Evolutionary conservation across 371 early-diverging fungal genomes (phyloP).

Genomic region (Mortierella sp.): DNA sequence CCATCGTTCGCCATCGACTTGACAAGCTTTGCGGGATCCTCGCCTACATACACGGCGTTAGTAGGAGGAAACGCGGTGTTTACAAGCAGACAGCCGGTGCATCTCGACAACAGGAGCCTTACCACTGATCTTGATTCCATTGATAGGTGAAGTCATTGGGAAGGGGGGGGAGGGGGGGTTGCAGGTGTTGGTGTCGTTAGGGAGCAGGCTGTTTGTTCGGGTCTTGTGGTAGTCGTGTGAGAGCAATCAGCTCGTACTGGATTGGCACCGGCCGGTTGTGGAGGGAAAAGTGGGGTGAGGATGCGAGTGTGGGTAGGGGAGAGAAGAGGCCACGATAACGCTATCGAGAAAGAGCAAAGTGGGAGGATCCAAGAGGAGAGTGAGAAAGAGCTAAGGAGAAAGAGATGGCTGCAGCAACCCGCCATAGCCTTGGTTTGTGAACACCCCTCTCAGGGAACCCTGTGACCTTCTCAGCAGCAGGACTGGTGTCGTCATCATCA

Average conservation of each 20-base stretch:
- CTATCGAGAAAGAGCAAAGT: no score
- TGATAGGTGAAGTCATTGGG: constrained; percentile 33
- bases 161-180: neutral
- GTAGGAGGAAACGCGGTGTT: no score
- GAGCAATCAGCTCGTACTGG: neutral
- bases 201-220: neutral
- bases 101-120: constrained; percentile 4
- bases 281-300: neutral
- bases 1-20: constrained; percentile 83
- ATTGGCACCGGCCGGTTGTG: neutral
- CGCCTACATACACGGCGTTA: constrained; percentile 55
- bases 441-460: no score
- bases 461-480: no score
- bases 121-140: constrained; percentile 54
- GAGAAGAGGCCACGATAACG: no score
- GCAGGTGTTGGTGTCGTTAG: neutral
- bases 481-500: no score
- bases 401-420: no score
- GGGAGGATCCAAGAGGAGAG: no score
- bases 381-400: no score
- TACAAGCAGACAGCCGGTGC: neutral
- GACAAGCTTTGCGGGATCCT: constrained; percentile 60
- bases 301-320: neutral
- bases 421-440: no score
- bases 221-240: constrained; percentile 5